phyloP scores from a whole-genome alignment of 768 basidiomycete genomes.

The Serendipita indica region DNA sequence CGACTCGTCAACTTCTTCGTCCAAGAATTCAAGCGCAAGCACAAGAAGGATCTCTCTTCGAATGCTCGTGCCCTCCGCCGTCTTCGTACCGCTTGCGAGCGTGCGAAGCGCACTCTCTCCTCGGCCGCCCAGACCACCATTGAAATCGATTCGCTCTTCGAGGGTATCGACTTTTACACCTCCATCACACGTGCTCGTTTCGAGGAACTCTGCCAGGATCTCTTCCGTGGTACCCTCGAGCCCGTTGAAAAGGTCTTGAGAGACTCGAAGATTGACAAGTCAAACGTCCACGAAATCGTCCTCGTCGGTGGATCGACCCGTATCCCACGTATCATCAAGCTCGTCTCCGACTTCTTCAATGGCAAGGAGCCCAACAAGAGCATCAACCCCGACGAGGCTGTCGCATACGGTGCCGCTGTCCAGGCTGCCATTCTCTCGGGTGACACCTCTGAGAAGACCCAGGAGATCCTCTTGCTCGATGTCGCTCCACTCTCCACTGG shows the following conservation, averaged over 20 bases:
- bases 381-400: constrained; percentile 99
- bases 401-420: constrained; percentile 96
- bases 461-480: constrained; percentile 90
- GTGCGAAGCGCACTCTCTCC: constrained; percentile 95
- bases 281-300: constrained; percentile 91
- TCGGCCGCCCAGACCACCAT: constrained; percentile 93
- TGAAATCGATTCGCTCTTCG: constrained; percentile 94
- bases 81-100: constrained; percentile 94
- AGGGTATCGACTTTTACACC: constrained; percentile 98
- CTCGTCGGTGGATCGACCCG: constrained; percentile 96
- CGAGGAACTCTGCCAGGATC: constrained; percentile 87
- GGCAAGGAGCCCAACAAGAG: constrained; percentile 98
- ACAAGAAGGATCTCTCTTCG: constrained; percentile 88
- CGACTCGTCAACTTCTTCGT: constrained; percentile 94
- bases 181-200: constrained; percentile 96
- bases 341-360: constrained; percentile 96
- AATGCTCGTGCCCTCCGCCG: constrained; percentile 94
- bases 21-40: constrained; percentile 93
- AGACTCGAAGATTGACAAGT: constrained; percentile 96
- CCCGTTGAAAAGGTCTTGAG: constrained; percentile 97
- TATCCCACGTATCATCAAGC: constrained; percentile 94
- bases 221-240: constrained; percentile 87
- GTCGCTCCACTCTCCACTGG: constrained; percentile 80
- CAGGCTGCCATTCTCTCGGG: constrained; percentile 97
- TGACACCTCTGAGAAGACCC: constrained; percentile 95